phyloP scores from a whole-genome alignment of 1,139 yeast genomes.

The Candida pseudoviswanathii region DNA sequence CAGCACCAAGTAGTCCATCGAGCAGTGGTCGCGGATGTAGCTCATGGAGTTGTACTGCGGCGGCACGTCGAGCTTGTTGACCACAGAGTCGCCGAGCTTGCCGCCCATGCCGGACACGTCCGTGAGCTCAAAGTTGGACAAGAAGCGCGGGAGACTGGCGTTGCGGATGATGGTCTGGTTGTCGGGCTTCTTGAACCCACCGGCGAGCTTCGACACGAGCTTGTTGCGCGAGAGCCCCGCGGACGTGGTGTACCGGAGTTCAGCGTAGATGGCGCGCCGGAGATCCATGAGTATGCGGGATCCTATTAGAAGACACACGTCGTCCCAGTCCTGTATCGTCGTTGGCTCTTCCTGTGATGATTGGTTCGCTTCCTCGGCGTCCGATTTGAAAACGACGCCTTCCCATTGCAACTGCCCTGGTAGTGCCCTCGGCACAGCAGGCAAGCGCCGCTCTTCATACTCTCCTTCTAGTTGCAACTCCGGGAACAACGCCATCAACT shows the following conservation, averaged over 20 bases:
- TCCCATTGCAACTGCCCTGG: conserved; percentile 32
- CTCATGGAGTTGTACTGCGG: conserved; percentile 39
- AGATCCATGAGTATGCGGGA: conserved; percentile 57
- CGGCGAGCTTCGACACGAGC: conserved; percentile 84
- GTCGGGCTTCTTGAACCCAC: conserved; percentile 83
- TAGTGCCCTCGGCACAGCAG: conserved; percentile 50
- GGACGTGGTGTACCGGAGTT: conserved; percentile 82
- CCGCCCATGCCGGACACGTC: conserved; percentile 95
- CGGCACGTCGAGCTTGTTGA: conserved; percentile 48
- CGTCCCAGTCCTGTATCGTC: conserved; percentile 77
- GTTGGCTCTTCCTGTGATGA: conserved; percentile 10
- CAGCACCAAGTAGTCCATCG: conserved; percentile 33
- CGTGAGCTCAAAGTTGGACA: conserved; percentile 61
- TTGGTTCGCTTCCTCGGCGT: conserved; percentile 18
- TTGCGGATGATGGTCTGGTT: conserved; percentile 75
- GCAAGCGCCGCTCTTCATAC: conserved; percentile 37
- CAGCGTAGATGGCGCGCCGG: conserved; percentile 52
- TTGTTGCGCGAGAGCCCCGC: conserved; percentile 84
- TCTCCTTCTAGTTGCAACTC: conserved; percentile 15
- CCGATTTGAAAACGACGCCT: conserved; percentile 28
- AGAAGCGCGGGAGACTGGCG: conserved; percentile 49
- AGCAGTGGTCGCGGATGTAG: conserved; percentile 50
- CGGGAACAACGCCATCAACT: conserved; percentile 30
- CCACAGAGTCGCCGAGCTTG: conserved; percentile 69
- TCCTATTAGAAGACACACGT: conserved; percentile 66